Percentiles rank a stretch among this genome's conserved stretches.
These are phyloP conservation scores for Strigomonas oncopelti DNA, from an alignment of 208 protist species.

Conservation along the genomic window DNA sequence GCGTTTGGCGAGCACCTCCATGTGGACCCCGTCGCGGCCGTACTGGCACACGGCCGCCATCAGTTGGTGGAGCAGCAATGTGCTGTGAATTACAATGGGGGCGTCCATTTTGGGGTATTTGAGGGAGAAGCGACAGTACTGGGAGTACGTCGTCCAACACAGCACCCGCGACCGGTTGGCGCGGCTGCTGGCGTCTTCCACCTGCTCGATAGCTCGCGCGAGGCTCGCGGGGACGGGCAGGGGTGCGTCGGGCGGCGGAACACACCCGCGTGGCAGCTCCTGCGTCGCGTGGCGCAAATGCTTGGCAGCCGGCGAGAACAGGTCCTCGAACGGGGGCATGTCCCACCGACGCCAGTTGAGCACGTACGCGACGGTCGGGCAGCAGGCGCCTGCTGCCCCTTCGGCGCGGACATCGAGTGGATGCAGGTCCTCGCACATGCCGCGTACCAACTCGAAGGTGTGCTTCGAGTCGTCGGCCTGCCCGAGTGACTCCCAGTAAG, in stretches of 20 bases:
- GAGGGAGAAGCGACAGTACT: background rate
- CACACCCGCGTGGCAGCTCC: background rate
- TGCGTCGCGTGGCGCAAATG: background rate
- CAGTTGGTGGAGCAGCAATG: background rate
- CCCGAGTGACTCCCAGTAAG: background rate
- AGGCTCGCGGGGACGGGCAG: background rate
- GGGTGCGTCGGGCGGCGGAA: background rate
- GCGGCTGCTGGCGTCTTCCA: background rate
- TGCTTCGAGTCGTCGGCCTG: background rate
- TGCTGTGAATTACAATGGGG: background rate
- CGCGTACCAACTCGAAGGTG: background rate
- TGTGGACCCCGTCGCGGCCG: background rate
- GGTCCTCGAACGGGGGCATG: background rate
- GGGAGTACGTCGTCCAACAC: background rate
- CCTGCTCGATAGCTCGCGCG: background rate
- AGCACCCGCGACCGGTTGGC: background rate
- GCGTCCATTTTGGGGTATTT: background rate
- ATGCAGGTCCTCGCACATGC: background rate
- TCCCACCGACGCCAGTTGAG: background rate
- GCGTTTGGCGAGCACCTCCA: background rate
- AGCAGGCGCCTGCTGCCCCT: background rate
- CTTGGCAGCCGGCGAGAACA: background rate
- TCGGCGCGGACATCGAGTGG: background rate
- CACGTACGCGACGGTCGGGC: background rate
- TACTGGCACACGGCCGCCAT: background rate